These are phyloP conservation scores for Suillus cothurnatus DNA, from an alignment of 768 basidiomycete genomes.

Conservation along the genomic window DNA sequence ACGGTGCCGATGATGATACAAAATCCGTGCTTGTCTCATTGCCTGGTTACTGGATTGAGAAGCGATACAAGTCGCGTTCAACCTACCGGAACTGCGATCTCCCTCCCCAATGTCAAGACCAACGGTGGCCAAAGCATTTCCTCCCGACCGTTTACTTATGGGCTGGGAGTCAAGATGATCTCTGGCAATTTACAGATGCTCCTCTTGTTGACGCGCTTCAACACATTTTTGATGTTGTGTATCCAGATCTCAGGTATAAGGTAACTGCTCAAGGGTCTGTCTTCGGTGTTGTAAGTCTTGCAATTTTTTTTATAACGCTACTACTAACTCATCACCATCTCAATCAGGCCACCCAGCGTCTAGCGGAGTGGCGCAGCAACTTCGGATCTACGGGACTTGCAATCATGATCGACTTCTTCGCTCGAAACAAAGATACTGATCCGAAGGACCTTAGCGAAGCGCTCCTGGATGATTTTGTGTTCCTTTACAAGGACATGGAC, in stretches of 20 bases:
- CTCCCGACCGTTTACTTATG: not conserved
- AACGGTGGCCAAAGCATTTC: not conserved
- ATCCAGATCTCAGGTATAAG: not conserved
- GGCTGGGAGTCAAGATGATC: not conserved
- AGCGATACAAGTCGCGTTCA: not conserved
- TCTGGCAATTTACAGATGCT: not conserved
- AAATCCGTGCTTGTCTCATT: not conserved
- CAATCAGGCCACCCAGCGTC: not conserved
- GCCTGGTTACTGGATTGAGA: not conserved
- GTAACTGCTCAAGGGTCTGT: not conserved
- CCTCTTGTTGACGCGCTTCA: not conserved
- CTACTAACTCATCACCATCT: not conserved
- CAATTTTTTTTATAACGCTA: not conserved
- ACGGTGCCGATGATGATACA: not conserved
- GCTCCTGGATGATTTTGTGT: not conserved
- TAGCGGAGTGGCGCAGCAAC: not conserved
- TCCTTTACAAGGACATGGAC: not conserved
- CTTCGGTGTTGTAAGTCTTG: not conserved
- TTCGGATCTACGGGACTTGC: not conserved
- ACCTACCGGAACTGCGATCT: not conserved
- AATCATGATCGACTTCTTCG: not conserved
- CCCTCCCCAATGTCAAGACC: not conserved
- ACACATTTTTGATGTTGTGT: not conserved
- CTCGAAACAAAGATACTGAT: not conserved
- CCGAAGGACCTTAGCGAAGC: not conserved